Percentiles rank a stretch among this genome's conserved stretches.
Evolutionary conservation across 495 filamentous ascomycete species (phyloP).

Genomic region (Bathelium albidoporum): DNA sequence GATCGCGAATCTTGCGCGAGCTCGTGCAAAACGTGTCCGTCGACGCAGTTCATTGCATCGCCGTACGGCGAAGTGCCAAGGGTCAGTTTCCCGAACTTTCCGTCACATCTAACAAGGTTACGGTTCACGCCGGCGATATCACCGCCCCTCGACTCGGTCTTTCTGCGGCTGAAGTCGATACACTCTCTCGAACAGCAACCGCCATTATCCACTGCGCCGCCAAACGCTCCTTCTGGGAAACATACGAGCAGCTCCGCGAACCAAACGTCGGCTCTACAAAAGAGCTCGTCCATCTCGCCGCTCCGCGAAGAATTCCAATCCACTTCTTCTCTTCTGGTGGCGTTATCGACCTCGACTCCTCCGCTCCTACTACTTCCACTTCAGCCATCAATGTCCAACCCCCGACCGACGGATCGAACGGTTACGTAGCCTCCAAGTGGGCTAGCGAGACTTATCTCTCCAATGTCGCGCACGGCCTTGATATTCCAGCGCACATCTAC

Average conservation of each 20-base stretch:
- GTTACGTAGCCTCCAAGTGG: slow-evolving; percentile 14
- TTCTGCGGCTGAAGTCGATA: neutral
- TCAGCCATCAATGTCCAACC: neutral
- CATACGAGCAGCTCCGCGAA: slow-evolving; percentile 9
- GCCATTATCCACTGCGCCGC: slow-evolving; percentile 14
- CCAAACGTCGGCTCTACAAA: slow-evolving; percentile 10
- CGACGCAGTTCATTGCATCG: neutral
- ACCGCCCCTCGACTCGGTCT: slow-evolving; percentile 11
- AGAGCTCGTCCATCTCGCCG: slow-evolving; percentile 7
- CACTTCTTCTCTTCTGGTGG: slow-evolving; percentile 14
- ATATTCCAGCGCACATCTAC: neutral
- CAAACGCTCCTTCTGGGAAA: slow-evolving; percentile 8
- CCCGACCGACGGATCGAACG: slow-evolving; percentile 7
- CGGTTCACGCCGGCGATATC: slow-evolving; percentile 7
- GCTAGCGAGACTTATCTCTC: neutral
- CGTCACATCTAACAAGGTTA: slow-evolving; percentile 3
- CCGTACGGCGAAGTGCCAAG: neutral
- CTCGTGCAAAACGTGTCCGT: neutral
- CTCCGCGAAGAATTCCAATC: slow-evolving; percentile 7
- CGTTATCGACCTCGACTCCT: neutral
- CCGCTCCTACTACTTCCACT: neutral
- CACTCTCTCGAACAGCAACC: slow-evolving; percentile 1
- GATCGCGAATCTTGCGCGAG: neutral
- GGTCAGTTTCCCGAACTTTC: neutral
- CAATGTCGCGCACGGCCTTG: neutral